phyloP scores from a whole-genome alignment of 768 basidiomycete species.

The Tulasnella calospora region DNA sequence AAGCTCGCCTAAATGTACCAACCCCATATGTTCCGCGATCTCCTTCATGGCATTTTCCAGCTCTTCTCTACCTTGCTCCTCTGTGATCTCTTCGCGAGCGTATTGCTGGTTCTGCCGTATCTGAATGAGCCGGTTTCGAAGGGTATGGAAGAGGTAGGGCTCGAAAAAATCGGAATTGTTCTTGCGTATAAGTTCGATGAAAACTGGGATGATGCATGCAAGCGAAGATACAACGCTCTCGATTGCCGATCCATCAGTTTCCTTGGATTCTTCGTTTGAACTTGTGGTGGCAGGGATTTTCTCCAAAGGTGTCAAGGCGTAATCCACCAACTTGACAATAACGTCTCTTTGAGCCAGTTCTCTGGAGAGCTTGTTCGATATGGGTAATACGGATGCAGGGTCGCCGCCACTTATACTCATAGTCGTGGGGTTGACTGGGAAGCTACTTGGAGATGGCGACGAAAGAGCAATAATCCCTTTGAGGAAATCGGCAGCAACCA shows the following conservation, averaged over 20 bases:
- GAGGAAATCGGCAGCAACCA: slow-evolving; percentile 82
- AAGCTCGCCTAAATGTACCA: slow-evolving; percentile 84
- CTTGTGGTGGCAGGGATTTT: neutral
- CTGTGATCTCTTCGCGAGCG: slow-evolving; percentile 40
- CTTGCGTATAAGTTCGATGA: slow-evolving; percentile 91
- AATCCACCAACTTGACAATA: slow-evolving; percentile 64
- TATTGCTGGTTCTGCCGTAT: slow-evolving; percentile 60
- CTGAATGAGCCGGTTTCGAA: slow-evolving; percentile 83
- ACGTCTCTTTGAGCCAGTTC: slow-evolving; percentile 74
- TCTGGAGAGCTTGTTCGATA: slow-evolving; percentile 82
- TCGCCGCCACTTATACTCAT: slow-evolving; percentile 41
- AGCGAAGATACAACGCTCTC: slow-evolving; percentile 57
- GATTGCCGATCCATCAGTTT: slow-evolving; percentile 8
- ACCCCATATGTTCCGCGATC: slow-evolving; percentile 77
- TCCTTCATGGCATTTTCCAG: slow-evolving; percentile 70
- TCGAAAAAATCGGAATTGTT: slow-evolving; percentile 99
- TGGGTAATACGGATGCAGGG: slow-evolving; percentile 45
- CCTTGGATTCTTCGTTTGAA: slow-evolving; percentile 17
- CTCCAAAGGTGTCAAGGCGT: slow-evolving; percentile 68
- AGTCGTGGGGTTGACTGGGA: slow-evolving; percentile 63
- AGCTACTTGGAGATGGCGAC: slow-evolving; percentile 69
- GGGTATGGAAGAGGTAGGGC: slow-evolving; percentile 90
- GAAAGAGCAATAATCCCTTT: slow-evolving; percentile 94
- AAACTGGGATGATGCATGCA: slow-evolving; percentile 76
- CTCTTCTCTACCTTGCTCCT: slow-evolving; percentile 54